phyloP scores from a whole-genome alignment of 2,329 filamentous ascomycete genomes.

The Trichophaea hybrida region DNA sequence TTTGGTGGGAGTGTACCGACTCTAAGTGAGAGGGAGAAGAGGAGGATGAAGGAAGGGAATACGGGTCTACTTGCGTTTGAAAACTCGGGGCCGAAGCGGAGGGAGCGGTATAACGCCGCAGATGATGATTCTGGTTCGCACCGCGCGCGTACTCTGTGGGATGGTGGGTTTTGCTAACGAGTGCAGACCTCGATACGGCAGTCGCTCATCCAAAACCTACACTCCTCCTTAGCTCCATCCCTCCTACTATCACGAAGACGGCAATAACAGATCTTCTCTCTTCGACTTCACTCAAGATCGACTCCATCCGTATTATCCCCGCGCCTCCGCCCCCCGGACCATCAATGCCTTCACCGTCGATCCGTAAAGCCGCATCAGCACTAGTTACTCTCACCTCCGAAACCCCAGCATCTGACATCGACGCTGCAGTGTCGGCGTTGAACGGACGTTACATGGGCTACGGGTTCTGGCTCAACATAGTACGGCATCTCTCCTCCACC shows the following conservation, averaged over 20 bases:
- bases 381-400: conserved; percentile 70
- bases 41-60: conserved; percentile 17
- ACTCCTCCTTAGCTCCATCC: conserved; percentile 45
- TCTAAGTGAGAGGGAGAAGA: conserved; percentile 17
- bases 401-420: conserved; percentile 69
- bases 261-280: conserved; percentile 47
- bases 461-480: conserved; percentile 66
- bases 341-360: conserved; percentile 33
- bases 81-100: conserved; percentile 19
- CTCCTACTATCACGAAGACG: conserved; percentile 44
- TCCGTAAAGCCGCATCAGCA: conserved; percentile 59
- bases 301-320: conserved; percentile 57
- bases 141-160: neutral
- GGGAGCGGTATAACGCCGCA: conserved; percentile 14
- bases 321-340: conserved; percentile 32
- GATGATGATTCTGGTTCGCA: conserved; percentile 17
- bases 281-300: conserved; percentile 35
- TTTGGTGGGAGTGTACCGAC: conserved; percentile 17
- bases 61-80: conserved; percentile 26
- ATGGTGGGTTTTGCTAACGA: neutral
- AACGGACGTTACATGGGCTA: conserved; percentile 76
- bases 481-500: conserved; percentile 67
- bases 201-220: conserved; percentile 42
- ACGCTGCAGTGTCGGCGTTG: conserved; percentile 59
- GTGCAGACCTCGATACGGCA: conserved; percentile 11